Percentiles rank a stretch among this genome's conserved stretches.
phyloP scores from a whole-genome alignment of 768 basidiomycete genomes.

The Termitomyces sp. region DNA sequence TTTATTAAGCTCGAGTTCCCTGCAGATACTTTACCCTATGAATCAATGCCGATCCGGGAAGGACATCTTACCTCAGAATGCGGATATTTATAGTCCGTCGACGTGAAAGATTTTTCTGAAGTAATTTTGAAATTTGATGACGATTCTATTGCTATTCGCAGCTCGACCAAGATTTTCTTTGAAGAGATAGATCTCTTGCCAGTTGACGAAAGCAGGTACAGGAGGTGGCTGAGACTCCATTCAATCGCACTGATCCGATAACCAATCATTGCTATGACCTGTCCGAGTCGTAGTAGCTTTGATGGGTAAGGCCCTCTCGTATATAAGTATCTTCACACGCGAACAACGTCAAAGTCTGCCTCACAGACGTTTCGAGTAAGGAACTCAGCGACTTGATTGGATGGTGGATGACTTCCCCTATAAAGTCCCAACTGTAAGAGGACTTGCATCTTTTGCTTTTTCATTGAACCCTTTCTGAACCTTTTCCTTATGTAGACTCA shows the following conservation, averaged over 20 bases:
- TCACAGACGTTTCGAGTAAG: neutral
- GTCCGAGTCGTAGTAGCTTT: neutral
- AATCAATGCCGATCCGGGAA: neutral
- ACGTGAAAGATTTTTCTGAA: too few relatives aligned
- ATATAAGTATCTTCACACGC: neutral
- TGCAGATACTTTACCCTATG: neutral
- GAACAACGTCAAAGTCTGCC: neutral
- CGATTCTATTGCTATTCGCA: too few relatives aligned
- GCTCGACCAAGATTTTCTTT: too few relatives aligned
- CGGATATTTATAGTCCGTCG: too few relatives aligned
- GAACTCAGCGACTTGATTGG: neutral
- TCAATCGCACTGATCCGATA: neutral
- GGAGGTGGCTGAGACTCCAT: neutral
- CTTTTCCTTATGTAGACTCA: conserved; percentile 2
- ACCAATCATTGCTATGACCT: neutral
- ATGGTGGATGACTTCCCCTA: conserved; percentile 5
- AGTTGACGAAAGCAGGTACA: neutral
- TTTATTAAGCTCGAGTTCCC: neutral
- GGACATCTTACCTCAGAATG: too few relatives aligned
- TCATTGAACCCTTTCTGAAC: neutral
- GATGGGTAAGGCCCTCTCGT: neutral
- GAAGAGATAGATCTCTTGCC: neutral
- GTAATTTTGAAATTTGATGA: too few relatives aligned
- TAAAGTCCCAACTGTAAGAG: conserved; percentile 14
- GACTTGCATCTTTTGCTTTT: neutral